Evolutionary conservation across 1,284 basidiomycete genomes (phyloP).

Genomic region (Ceratobasidium sp.): DNA sequence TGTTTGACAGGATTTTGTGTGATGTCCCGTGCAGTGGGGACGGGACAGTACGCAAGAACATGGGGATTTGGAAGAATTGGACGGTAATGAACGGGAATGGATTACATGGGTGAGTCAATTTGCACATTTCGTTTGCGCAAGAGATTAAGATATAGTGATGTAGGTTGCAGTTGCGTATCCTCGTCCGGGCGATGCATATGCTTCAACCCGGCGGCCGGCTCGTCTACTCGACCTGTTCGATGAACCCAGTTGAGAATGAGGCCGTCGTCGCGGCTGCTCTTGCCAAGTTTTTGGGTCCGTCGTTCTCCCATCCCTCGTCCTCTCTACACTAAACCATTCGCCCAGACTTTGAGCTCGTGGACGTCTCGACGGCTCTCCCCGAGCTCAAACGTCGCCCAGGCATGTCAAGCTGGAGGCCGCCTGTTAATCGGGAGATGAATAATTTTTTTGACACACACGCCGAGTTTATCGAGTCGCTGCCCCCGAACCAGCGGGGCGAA

Average conservation of each 20-base stretch:
- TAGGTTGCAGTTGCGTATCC: slow-evolving; percentile 91
- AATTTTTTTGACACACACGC: slow-evolving; percentile 64
- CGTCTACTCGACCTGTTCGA: slow-evolving; percentile 97
- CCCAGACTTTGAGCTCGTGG: slow-evolving; percentile 81
- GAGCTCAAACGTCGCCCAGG: slow-evolving; percentile 81
- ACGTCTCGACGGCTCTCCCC: slow-evolving; percentile 78
- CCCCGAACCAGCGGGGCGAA: slow-evolving; percentile 61
- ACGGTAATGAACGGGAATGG: slow-evolving; percentile 89
- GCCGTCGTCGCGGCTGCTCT: slow-evolving; percentile 92
- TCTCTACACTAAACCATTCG: slow-evolving; percentile 12
- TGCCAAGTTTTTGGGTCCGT: slow-evolving; percentile 71
- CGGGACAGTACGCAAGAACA: slow-evolving; percentile 94
- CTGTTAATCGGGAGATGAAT: slow-evolving; percentile 52
- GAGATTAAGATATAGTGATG: background rate
- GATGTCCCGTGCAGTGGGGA: slow-evolving; percentile 99
- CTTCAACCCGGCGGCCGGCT: slow-evolving; percentile 88
- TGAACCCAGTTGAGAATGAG: slow-evolving; percentile 98
- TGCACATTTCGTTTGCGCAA: background rate
- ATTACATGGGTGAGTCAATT: slow-evolving; percentile 76
- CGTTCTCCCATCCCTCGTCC: background rate
- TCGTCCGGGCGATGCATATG: slow-evolving; percentile 91
- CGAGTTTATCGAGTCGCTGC: slow-evolving; percentile 63
- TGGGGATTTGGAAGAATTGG: slow-evolving; percentile 97
- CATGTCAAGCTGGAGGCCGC: slow-evolving; percentile 77
- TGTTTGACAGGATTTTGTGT: slow-evolving; percentile 94